Base-by-base conservation (phyloP, 768 basidiomycete genomes). In the Lactifluus pinguis region DNA sequence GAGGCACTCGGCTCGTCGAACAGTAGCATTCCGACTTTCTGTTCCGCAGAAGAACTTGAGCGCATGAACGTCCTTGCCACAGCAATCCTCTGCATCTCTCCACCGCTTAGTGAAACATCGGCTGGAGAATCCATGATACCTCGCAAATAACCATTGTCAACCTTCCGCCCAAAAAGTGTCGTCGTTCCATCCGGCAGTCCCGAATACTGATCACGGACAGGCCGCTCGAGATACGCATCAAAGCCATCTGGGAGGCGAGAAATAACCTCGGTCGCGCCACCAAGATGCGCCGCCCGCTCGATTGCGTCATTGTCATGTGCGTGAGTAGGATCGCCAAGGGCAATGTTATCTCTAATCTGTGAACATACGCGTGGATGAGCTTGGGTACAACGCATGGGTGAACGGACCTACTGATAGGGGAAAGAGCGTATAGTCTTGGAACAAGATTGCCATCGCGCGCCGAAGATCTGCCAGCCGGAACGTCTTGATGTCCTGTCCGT, bases 351-450 rank as follows among this genome's bases (percentile, higher is more conserved):
- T 66, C 75, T 79, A 49, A 92, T 83, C 89, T 91, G 67, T 6
- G 39, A 2, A 45, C 42, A 4, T 45, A n/a, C n/a, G n/a, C n/a
- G n/a, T n/a, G 9, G 5, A 4, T 11, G 8, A 9, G 45, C 45
- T 25, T 13, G 8, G 45, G 11, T 47, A 47, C 21, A 25, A 2
- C n/a, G 50, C 17, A 41, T 38, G 52, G 15, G 21, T 1, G 39
- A 11, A 14, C 7, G 14, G 32, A 44, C 86, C 51, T 62, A 87
- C 87, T 21, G 88, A 84, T 47, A 92, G 75, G 0, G 89, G 89
- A 66, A 91, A 90, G 65, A 83, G 77, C 0, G 86, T 88, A 65
- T 87, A 90, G 69, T 92, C 89, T 68, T 92, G 89, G 72, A 90
- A 90, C 30, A 92, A 78, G n/a, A 85, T 85, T 3, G 84, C 83